Evolutionary conservation across 176 grass and related monocot species (phyloP), one percentile per base, ranked within the genome.

Genomic region (Puya raimondii): DNA sequence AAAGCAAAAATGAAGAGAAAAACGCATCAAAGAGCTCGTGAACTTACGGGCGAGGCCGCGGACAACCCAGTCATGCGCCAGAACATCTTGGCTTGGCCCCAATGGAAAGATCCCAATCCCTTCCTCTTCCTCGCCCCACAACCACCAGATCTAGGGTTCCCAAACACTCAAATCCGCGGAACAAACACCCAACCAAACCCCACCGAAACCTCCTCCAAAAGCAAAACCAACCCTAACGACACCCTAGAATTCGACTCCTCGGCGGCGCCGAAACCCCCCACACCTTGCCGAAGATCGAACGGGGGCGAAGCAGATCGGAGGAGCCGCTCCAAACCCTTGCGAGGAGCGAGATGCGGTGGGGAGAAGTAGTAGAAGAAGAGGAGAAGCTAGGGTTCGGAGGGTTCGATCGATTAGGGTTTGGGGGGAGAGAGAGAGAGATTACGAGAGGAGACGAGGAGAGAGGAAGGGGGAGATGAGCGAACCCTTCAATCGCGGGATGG

Each of bases 11-110:
- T 48, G 3, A 81, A 74, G 12, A 66, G 14, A 58, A 72, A 64
- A 71, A 23, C 22, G 10, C 54, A 42, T 51, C 14, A 12, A 69
- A 21, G 51, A 84, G 72, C 64, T 52, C 59, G 70, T 69, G 63
- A 49, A 84, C 94, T 90, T 75, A 99, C 94, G 48, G 89, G 94
- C 13, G 94, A 99, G 15, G 86, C 76, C 11, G 87, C 76, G 11
- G 86, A 88, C 20, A 93, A 69, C 59, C 88, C 89, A 51, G 89
- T 88, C 78, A 99, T 88, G 15, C 91, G 94, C 94, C 94, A 99
- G 81, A 99, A 99, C 94, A 99, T 99, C 69, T 88, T 90, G 86
- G 51, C 29, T 65, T 69, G 23, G 14, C 73, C 18, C 74, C 26
- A 23, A 23, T 65, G 20, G 33, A 23, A 52, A 56, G 63, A 76